phyloP scores from a whole-genome alignment of 176 grass and related monocot species.

The Lolium rigidum region DNA sequence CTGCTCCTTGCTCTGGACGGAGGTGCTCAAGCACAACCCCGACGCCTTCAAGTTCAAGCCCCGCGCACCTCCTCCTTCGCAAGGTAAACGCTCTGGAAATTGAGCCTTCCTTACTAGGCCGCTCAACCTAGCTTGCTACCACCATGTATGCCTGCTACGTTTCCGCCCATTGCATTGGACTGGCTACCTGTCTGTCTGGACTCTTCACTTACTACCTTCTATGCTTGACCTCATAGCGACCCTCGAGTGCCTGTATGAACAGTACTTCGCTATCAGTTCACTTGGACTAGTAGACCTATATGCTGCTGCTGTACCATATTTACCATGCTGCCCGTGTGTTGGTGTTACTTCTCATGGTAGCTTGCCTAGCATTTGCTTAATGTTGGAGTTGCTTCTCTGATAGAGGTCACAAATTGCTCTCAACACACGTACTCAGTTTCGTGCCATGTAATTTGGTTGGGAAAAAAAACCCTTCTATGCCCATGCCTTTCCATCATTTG shows the following conservation, averaged over 20 bases:
- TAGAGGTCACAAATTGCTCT: neutral
- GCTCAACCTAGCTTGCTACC: constrained; percentile 5
- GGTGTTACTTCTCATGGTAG: neutral
- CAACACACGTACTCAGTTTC: neutral
- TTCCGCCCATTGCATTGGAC: constrained; percentile 2
- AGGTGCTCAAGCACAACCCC: constrained; percentile 87
- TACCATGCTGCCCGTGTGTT: neutral
- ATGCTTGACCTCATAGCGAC: neutral
- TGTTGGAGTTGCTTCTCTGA: constrained; percentile 24
- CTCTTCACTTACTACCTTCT: constrained; percentile 24
- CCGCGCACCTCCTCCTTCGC: constrained; percentile 27
- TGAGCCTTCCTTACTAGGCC: constrained; percentile 37
- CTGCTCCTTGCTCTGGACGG: constrained; percentile 82
- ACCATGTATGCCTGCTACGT: constrained; percentile 11
- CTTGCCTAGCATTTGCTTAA: neutral
- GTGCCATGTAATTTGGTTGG: constrained; percentile 1
- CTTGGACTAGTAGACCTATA: constrained; percentile 9
- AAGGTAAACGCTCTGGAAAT: constrained; percentile 88
- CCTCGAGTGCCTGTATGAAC: constrained; percentile 7
- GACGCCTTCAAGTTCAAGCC: constrained; percentile 61
- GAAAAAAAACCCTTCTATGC: neutral
- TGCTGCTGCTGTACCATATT: constrained; percentile 6
- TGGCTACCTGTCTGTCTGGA: neutral
- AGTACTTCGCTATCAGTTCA: neutral
- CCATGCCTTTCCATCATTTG: neutral